Evolutionary conservation across 345 rosid species (phyloP).

Genomic region (Barbarea vulgaris): DNA sequence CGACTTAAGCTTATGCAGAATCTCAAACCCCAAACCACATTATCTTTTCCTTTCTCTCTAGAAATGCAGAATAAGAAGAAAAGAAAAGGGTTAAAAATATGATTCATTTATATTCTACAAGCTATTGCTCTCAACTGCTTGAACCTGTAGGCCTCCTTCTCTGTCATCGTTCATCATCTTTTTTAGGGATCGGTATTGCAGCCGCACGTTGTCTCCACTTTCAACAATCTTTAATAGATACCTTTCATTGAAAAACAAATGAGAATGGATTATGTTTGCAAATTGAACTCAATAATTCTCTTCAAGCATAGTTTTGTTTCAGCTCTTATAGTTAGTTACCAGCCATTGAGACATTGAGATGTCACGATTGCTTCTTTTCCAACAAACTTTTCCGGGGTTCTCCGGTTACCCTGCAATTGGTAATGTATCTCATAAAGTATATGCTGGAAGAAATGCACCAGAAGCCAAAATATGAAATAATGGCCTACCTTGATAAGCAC

Average conservation of each 20-base stretch:
- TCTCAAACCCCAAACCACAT: conserved; percentile 33
- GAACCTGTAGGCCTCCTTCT: conserved; percentile 44
- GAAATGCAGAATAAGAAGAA: conserved; percentile 25
- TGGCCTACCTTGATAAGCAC: conserved; percentile 80
- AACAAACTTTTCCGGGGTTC: conserved; percentile 95
- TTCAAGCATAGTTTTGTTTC: conserved; percentile 12
- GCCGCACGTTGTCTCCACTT: conserved; percentile 84
- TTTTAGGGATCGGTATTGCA: conserved; percentile 90
- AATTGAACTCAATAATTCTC: conserved; percentile 11
- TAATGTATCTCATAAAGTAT: conserved; percentile 27
- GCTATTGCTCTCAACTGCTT: conserved; percentile 63
- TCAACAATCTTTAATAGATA: conserved; percentile 77
- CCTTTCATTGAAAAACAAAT: conserved; percentile 49
- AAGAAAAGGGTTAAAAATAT: conserved; percentile 7
- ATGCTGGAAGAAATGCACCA: not conserved
- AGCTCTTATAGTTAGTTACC: conserved; percentile 48
- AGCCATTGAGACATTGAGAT: conserved; percentile 98
- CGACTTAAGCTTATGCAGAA: conserved; percentile 18
- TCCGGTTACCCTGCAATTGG: conserved; percentile 76
- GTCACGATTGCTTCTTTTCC: conserved; percentile 97
- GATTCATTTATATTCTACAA: conserved; percentile 33
- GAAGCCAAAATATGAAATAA: not conserved
- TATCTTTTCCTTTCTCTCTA: conserved; percentile 26
- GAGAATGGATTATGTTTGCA: not conserved
- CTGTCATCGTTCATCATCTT: conserved; percentile 59